phyloP scores from a whole-genome alignment of 345 rosid genomes.

The Adansonia digitata region DNA sequence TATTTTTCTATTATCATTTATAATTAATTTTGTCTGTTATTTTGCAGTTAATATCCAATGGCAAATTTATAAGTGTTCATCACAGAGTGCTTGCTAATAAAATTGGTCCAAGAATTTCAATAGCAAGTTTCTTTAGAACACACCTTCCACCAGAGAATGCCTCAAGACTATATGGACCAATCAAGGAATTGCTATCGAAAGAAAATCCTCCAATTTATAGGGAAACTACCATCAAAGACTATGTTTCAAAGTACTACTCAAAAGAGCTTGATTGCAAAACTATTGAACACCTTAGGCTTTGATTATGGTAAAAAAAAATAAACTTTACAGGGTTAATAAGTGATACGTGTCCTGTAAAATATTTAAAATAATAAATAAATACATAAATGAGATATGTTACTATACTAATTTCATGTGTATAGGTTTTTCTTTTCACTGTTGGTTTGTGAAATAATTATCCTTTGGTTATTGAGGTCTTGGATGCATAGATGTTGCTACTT shows the following conservation, averaged over 20 bases:
- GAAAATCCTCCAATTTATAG: slow-evolving; percentile 20
- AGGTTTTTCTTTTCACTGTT: too few species aligned
- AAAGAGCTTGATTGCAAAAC: slow-evolving; percentile 11
- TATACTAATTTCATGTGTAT: too few species aligned
- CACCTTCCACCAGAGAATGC: slow-evolving; percentile 2
- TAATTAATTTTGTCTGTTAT: too few species aligned
- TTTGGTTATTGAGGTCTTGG: too few species aligned
- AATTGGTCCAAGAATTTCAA: slow-evolving; percentile 6
- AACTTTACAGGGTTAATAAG: too few species aligned
- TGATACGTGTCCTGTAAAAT: too few species aligned
- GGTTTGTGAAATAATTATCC: too few species aligned
- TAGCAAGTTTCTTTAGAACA: slow-evolving; percentile 7
- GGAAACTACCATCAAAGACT: slow-evolving; percentile 15
- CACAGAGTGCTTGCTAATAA: neutral
- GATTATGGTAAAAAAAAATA: too few species aligned
- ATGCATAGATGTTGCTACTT: too few species aligned
- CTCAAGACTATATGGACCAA: slow-evolving; percentile 22
- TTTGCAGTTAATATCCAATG: slow-evolving; percentile 3
- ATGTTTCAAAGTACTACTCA: neutral
- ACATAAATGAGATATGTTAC: too few species aligned
- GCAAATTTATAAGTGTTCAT: neutral
- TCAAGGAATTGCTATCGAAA: slow-evolving; percentile 18
- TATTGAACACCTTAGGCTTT: neutral
- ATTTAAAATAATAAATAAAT: too few species aligned
- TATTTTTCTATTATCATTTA: too few species aligned